A percentile compares a stretch with the other conserved stretches of the same genome.
Conservation (phyloP, 352 stramenopile genomes). For the Phytophthora sp. region DNA sequence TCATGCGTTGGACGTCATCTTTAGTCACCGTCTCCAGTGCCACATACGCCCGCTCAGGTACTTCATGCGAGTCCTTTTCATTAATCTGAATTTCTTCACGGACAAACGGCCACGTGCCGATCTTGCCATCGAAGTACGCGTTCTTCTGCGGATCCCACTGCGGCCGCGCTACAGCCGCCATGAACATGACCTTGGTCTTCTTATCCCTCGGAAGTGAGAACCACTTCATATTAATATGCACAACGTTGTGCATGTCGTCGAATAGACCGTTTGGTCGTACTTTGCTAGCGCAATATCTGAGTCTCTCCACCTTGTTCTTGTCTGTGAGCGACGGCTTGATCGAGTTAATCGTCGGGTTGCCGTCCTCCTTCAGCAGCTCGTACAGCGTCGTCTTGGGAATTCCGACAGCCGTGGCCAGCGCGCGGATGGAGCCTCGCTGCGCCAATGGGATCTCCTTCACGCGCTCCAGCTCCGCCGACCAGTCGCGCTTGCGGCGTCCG, state of each 20-base stretch:
- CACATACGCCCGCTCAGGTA: slow-evolving; percentile 6
- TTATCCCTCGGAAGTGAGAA: slow-evolving; percentile 41
- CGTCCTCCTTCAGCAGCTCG: slow-evolving; percentile 45
- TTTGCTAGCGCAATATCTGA: slow-evolving; percentile 43
- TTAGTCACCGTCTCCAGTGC: slow-evolving; percentile 45
- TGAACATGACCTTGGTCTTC: slow-evolving; percentile 52
- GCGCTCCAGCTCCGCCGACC: slow-evolving; percentile 45
- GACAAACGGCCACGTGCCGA: slow-evolving; percentile 54
- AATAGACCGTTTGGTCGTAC: slow-evolving; percentile 44
- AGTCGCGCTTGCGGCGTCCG: slow-evolving; percentile 50
- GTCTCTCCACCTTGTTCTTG: slow-evolving; percentile 47
- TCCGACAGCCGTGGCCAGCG: slow-evolving; percentile 42
- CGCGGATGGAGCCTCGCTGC: slow-evolving; percentile 44
- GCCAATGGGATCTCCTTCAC: slow-evolving; percentile 48
- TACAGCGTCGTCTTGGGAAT: slow-evolving; percentile 58
- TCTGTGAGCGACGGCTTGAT: slow-evolving; percentile 52
- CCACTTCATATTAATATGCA: slow-evolving; percentile 60
- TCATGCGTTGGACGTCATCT: slow-evolving; percentile 51
- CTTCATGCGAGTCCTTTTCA: slow-evolving; percentile 2
- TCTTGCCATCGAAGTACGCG: slow-evolving; percentile 49
- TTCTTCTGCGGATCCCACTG: slow-evolving; percentile 43
- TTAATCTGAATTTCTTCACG: slow-evolving; percentile 13
- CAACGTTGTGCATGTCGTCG: slow-evolving; percentile 49
- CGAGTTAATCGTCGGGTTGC: slow-evolving; percentile 34
- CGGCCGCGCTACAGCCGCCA: slow-evolving; percentile 46